Conservation (phyloP, 1,284 basidiomycete genomes). For the Ceratobasidium theobromae region DNA sequence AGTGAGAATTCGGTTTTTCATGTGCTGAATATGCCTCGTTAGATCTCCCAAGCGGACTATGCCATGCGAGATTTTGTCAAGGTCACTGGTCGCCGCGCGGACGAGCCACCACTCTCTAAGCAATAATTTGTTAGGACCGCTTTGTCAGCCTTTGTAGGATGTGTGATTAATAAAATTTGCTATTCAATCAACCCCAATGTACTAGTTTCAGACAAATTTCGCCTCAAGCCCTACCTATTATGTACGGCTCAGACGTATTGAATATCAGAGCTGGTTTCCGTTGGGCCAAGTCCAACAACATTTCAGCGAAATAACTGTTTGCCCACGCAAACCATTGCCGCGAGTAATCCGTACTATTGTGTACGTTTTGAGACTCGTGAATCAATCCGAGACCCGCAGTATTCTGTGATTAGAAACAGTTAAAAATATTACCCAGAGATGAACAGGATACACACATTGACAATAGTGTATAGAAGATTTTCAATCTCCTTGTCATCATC, state of each 20-base stretch:
- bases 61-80: constrained; percentile 53
- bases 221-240: neutral
- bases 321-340: constrained; percentile 82
- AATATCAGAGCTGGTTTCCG: constrained; percentile 71
- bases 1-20: neutral
- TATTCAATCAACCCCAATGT: too few relatives aligned
- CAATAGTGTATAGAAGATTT: constrained; percentile 59
- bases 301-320: constrained; percentile 69
- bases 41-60: constrained; percentile 54
- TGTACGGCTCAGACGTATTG: constrained; percentile 54
- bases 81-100: constrained; percentile 44
- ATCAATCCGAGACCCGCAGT: constrained; percentile 73
- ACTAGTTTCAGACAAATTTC: too few relatives aligned
- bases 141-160: constrained; percentile 1
- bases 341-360: constrained; percentile 60
- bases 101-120: constrained; percentile 13
- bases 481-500: constrained; percentile 69
- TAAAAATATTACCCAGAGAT: constrained; percentile 5
- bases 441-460: constrained; percentile 53
- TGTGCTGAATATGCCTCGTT: neutral
- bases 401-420: constrained; percentile 47
- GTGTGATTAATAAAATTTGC: constrained; percentile 1
- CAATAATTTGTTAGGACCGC: neutral
- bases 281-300: constrained; percentile 72
- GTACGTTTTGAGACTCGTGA: constrained; percentile 71